Evolutionary conservation across 768 basidiomycete species (phyloP).

Genomic region (Boletus sensibilis): DNA sequence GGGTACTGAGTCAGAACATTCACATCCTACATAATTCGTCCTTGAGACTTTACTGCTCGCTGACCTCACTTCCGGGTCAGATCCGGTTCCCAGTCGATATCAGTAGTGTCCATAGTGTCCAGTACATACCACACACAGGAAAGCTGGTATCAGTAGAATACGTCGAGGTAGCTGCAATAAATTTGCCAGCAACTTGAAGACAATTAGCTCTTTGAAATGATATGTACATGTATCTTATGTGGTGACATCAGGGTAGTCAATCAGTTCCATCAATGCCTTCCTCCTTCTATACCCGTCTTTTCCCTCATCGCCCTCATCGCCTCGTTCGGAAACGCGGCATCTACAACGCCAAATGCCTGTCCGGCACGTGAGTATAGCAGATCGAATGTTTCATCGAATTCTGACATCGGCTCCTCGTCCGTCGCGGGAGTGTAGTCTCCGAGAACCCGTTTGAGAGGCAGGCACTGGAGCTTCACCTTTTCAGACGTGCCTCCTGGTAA

Average conservation of each 20-base stretch:
- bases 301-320: slow-evolving; percentile 15
- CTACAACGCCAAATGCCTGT: slow-evolving; percentile 18
- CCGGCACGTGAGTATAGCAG: slow-evolving; percentile 26
- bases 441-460: slow-evolving; percentile 21
- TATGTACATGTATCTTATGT: neutral
- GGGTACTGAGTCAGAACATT: slow-evolving; percentile 4
- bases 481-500: slow-evolving; percentile 25
- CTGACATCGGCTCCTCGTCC: slow-evolving; percentile 19
- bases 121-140: slow-evolving; percentile 1
- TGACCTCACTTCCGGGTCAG: neutral
- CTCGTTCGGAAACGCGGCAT: slow-evolving; percentile 23
- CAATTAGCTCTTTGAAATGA: neutral
- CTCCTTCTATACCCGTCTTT: slow-evolving; percentile 1
- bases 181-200: neutral
- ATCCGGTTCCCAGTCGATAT: slow-evolving; percentile 1
- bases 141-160: slow-evolving; percentile 4
- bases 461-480: slow-evolving; percentile 27
- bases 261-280: neutral
- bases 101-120: neutral
- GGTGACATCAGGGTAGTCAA: neutral
- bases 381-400: slow-evolving; percentile 23
- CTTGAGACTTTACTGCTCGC: neutral
- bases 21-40: slow-evolving; percentile 15
- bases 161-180: neutral
- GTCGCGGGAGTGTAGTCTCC: slow-evolving; percentile 1